Base-by-base conservation (phyloP, 2,329 filamentous ascomycete genomes). In the Rosellinia necatrix region DNA sequence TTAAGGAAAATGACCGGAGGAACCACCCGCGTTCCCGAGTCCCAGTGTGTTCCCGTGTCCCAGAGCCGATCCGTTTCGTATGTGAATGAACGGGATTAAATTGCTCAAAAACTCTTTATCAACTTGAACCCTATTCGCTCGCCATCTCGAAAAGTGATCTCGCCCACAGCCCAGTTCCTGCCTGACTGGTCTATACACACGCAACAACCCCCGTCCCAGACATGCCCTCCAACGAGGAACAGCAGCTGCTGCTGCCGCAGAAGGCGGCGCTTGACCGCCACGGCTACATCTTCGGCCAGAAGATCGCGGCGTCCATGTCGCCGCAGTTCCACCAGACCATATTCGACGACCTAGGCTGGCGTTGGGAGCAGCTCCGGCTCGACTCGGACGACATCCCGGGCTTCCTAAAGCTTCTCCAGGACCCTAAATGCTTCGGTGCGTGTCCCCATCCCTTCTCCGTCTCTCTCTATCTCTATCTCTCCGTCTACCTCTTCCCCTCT, bases 381-480 rank as follows among this genome's bases (percentile, higher is more conserved):
- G 82, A 84, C 60, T 82, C 81, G 2, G 71, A 71, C 25, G 75
- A 81, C 60, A 77, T 84, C 60, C 58, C 71, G 6, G 64, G 71
- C 19, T 84, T 83, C 63, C 68, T 84, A 19, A 60, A 74, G 17
- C 73, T 88, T 6, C 77, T 83, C 29, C 76, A 78, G 56, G 74
- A 86, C 60, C 80, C 82, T 13, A 75, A 80, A 62, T 88, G 86
- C 70, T 87, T 86, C 66, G 86, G 85, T 81, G 73, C 37, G 75
- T 61, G 3, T 10, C 42, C 12, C 5, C 3, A 8, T 27, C 13
- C 5, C 4, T 12, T 12, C 32, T 5, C 4, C 32, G 8, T 8
- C 21, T 4, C 10, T 12, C 17, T n/a, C n/a, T n/a, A n/a, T n/a
- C n/a, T n/a, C n/a, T n/a, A n/a, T n/a, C n/a, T n/a, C n/a, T n/a